These are phyloP conservation scores for Rhodomyrtus psidioides DNA, from an alignment of 441 rosid species.

Conservation along the genomic window DNA sequence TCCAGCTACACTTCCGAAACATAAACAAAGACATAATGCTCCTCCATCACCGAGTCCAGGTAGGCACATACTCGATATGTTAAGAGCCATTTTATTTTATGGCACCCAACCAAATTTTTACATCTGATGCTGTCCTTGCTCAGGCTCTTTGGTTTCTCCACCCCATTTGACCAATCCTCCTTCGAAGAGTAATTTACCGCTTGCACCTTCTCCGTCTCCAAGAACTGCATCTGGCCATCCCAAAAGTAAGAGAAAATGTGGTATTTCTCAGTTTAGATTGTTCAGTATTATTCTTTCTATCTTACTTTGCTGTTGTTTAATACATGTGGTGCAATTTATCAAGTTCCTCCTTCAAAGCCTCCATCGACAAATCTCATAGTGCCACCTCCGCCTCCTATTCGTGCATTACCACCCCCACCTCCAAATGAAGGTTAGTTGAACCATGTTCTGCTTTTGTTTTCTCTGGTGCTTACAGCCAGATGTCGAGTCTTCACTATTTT, in stretches of 20 bases:
- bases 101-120: neutral
- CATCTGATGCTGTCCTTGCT: constrained; percentile 4
- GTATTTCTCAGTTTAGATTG: neutral
- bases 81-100: neutral
- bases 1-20: constrained; percentile 29
- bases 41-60: constrained; percentile 46
- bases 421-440: constrained; percentile 64
- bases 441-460: neutral
- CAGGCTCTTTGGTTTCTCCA: constrained; percentile 32
- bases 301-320: neutral
- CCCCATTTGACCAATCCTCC: constrained; percentile 23
- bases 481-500: neutral
- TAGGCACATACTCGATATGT: constrained; percentile 8
- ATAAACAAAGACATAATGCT: constrained; percentile 28
- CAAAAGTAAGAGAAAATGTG: constrained; percentile 23
- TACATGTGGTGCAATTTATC: constrained; percentile 21
- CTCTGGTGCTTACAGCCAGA: neutral
- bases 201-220: constrained; percentile 62
- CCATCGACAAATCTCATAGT: constrained; percentile 44
- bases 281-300: neutral
- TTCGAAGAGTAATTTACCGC: constrained; percentile 22
- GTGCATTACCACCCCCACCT: constrained; percentile 87
- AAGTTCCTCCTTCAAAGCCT: constrained; percentile 31
- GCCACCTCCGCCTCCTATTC: constrained; percentile 51
- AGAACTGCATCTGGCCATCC: constrained; percentile 25